Base-by-base conservation (phyloP, 305 asterid genomes). In the Fraxinus nigra region DNA sequence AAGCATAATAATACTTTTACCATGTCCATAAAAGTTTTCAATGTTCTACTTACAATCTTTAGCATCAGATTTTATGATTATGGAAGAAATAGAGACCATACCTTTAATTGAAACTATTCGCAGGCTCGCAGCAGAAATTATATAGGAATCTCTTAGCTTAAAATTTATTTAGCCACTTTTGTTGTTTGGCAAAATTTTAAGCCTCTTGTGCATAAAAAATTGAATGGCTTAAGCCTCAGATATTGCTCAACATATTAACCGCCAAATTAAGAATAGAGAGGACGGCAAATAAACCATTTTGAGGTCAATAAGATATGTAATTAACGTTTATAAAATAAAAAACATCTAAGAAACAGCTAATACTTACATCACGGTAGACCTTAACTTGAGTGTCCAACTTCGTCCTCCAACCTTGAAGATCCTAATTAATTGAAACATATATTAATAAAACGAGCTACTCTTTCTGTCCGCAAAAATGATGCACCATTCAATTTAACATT, bases 311-410 rank as follows among this genome's bases (percentile, higher is more conserved):
- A 59, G 20, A 59, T 11, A 59, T 59, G 40, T 46, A 76, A 77
- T 16, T 75, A 76, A 59, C 2, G 74, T 69, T 32, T 40, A 81
- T 13, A 32, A 56, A 61, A 72, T 30, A 72, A 7, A 18, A 35
- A 13, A 73, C 8, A 51, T 14, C 78, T 11, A 65, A 43, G 34
- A 63, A 76, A 22, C 33, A 8, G 2, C 61, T 3, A 30, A 81
- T 61, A 86, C 97, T 92, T 87, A 93, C 98, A 75, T 90, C 87
- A 0, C 93, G 92, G 86, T 95, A 95, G 79, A 87, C 92, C 89
- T 88, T 90, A 82, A 93, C 98, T 86, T 95, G 98, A 77, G 90
- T 83, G 84, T 95, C 98, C 88, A 95, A 76, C 90, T 91, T 95
- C 37, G 78, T 82, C 84, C 98, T 90, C 98, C 98, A 95, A 81